phyloP scores from a whole-genome alignment of 2,329 filamentous ascomycete species.

The Samsoniella hepiali region DNA sequence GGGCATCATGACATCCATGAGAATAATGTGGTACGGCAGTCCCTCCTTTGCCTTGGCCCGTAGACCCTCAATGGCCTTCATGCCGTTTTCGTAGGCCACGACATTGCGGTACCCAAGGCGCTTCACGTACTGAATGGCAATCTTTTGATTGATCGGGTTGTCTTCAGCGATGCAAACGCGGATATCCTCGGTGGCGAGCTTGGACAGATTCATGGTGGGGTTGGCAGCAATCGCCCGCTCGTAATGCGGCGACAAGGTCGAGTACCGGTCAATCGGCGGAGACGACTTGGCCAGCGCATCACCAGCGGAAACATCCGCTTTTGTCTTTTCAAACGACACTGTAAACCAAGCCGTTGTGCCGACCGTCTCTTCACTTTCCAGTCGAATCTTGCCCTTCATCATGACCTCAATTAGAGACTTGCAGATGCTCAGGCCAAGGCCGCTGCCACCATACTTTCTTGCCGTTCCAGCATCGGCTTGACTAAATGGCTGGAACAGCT shows the following conservation, averaged over 20 bases:
- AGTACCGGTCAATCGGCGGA: constrained; percentile 36
- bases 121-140: constrained; percentile 85
- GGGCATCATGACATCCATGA: constrained; percentile 98
- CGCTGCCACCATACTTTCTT: constrained; percentile 86
- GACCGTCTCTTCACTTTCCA: constrained; percentile 70
- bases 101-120: constrained; percentile 78
- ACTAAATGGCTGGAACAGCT: constrained; percentile 88
- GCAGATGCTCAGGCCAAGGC: constrained; percentile 88
- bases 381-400: constrained; percentile 79
- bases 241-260: constrained; percentile 28
- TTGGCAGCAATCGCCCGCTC: constrained; percentile 40
- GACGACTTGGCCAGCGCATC: constrained; percentile 45
- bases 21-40: constrained; percentile 78
- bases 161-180: constrained; percentile 93
- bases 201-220: constrained; percentile 63
- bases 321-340: constrained; percentile 80
- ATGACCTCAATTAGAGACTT: constrained; percentile 91
- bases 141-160: constrained; percentile 91
- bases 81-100: constrained; percentile 85
- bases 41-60: constrained; percentile 67
- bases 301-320: constrained; percentile 55
- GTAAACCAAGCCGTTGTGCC: constrained; percentile 77
- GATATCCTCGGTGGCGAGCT: constrained; percentile 71
- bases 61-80: constrained; percentile 84
- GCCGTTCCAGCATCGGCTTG: constrained; percentile 90